Evolutionary conservation across 208 protist species (phyloP), one percentile per base, ranked within the genome.

Genomic region (Crithidia brevicula): DNA sequence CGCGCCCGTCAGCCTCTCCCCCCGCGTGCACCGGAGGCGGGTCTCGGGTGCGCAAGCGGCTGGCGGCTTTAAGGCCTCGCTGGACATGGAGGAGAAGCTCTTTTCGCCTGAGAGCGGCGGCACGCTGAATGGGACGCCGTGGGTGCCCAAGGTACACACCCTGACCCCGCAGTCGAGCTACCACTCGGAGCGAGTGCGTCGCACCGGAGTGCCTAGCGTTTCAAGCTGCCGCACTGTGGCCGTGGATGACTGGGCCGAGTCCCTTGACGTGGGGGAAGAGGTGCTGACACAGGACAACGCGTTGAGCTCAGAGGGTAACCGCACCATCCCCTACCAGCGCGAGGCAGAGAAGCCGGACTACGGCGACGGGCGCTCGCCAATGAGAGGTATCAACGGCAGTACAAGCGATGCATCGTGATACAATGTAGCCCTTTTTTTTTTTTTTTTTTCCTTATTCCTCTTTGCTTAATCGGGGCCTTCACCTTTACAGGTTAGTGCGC

Each of bases 171-270:
- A 43, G 64, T 62, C 51, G 18, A 60, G 43, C 42, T 70, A 61
- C 28, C 64, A 52, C 27, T 61, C 64, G 4, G 64, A 18, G 42
- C 42, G 54, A 9, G 4, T 23, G 25, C 23, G 52, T 18, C 52
- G 33, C 18, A 61, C 20, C 31, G 42, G 11, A 25, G 42, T 50
- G 43, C 40, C 30, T 6, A 62, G 53, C 10, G 28, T 58, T 1
- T 60, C 22, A 30, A 70, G 64, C 64, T 61, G 4, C 43, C 27
- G 64, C 51, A 62, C 64, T 1, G 43, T 61, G 42, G 43, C 42
- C 30, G 64, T 43, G 43, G 51, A 53, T 18, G 40, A 61, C 38
- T 61, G 25, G 18, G 10, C 25, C 40, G 28, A 28, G 0, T 28
- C 64, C 8, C 6, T 64, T 5, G 13, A 38, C 20, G 58, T 40